Percentiles rank a stretch among this genome's conserved stretches.
Conservation (phyloP, 371 early-diverging fungal species). For the Capillidium rhysosporum region DNA sequence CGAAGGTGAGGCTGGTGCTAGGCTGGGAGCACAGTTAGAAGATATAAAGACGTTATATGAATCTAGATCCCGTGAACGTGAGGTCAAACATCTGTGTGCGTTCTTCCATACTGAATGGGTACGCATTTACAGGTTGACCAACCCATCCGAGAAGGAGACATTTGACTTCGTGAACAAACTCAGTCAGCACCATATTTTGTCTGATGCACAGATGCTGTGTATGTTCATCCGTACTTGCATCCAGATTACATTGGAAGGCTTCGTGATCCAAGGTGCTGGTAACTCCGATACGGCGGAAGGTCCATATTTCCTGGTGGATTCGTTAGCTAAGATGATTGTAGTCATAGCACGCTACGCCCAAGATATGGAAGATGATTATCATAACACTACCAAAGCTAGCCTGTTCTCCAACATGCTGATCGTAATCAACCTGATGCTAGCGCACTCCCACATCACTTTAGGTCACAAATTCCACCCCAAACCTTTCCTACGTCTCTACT, state of each 20-base stretch:
- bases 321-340: slow-evolving; percentile 60
- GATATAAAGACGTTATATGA: slow-evolving; percentile 10
- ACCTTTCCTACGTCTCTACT: slow-evolving; percentile 78
- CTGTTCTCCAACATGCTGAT: slow-evolving; percentile 59
- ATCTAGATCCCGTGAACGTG: slow-evolving; percentile 9
- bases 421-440: slow-evolving; percentile 60
- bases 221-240: slow-evolving; percentile 78
- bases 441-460: slow-evolving; percentile 62
- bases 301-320: slow-evolving; percentile 60
- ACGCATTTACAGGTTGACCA: slow-evolving; percentile 58
- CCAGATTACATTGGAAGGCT: slow-evolving; percentile 58
- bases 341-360: slow-evolving; percentile 35
- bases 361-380: slow-evolving; percentile 18
- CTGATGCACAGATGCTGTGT: slow-evolving; percentile 48
- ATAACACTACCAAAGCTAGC: slow-evolving; percentile 20
- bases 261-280: slow-evolving; percentile 33
- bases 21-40: slow-evolving; percentile 12
- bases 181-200: slow-evolving; percentile 53
- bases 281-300: slow-evolving; percentile 19
- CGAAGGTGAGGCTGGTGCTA: slow-evolving; percentile 27
- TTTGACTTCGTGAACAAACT: slow-evolving; percentile 37
- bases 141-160: slow-evolving; percentile 50
- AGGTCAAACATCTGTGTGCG: slow-evolving; percentile 41
- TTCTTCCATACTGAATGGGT: slow-evolving; percentile 76
- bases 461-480: slow-evolving; percentile 71